Percentiles rank a stretch among this genome's conserved stretches.
These are phyloP conservation scores for Trypanosoma vivax DNA, from an alignment of 208 protist species.

Conservation along the genomic window DNA sequence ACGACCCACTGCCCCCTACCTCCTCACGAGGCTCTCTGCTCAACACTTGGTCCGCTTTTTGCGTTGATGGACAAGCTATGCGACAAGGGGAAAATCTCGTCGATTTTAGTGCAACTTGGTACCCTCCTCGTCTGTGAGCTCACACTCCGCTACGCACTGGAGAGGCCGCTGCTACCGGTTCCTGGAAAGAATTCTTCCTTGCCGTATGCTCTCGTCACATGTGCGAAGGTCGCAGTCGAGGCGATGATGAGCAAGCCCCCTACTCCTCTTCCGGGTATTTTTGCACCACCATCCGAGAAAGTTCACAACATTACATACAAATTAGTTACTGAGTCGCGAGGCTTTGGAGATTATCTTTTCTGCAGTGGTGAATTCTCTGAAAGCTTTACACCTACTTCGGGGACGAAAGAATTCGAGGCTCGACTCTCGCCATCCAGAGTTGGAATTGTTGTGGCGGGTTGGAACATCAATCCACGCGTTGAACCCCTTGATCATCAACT, in stretches of 20 bases:
- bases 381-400: conserved; percentile 33
- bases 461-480: conserved; percentile 43
- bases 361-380: conserved; percentile 52
- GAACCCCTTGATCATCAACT: too few relatives aligned
- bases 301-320: conserved; percentile 52
- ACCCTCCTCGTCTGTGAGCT: conserved; percentile 75
- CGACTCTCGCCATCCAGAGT: conserved; percentile 35
- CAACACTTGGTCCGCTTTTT: conserved; percentile 52
- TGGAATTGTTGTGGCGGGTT: conserved; percentile 67
- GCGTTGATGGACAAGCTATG: conserved; percentile 74
- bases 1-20: conserved; percentile 41
- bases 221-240: conserved; percentile 41
- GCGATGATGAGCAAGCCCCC: conserved; percentile 58
- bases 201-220: conserved; percentile 70
- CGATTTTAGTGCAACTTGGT: conserved; percentile 72
- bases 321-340: conserved; percentile 16
- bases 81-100: conserved; percentile 51
- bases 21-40: conserved; percentile 40
- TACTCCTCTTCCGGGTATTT: conserved; percentile 48
- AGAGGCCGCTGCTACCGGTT: conserved; percentile 23
- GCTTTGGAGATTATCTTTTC: conserved; percentile 9
- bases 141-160: conserved; percentile 52
- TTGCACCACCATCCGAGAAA: conserved; percentile 32
- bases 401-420: conserved; percentile 54
- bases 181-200: conserved; percentile 32